Evolutionary conservation across 345 rosid species (phyloP), one percentile per base, ranked within the genome.

Genomic region (Brassica cretica): DNA sequence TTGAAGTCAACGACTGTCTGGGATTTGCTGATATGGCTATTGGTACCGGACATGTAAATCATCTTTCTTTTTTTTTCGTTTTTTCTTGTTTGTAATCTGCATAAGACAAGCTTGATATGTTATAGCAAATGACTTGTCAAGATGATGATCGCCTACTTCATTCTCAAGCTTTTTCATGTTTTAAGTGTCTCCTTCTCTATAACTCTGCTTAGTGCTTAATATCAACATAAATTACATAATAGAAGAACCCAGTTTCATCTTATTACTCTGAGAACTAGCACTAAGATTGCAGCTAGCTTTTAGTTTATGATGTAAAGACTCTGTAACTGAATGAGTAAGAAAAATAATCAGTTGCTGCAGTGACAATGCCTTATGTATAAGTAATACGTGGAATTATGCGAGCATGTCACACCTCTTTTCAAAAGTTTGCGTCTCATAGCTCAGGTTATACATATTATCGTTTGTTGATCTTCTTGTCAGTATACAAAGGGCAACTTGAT

Each of bases 1-100:
- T 95, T 83, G 91, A 93, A 85, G 98, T 95, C 80, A 90, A 86
- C 46, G 99, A 95, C 71, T 78, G 88, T 78, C 88, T 95, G 84
- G 99, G 99, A 82, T 91, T 95, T 46, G 76, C 88, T 15, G 88
- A 90, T 85, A 74, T 90, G 84, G 80, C 91, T 63, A 80, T 91
- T 80, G 99, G 99, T 62, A 63, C 84, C 3, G 98, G 87, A 78
- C 93, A 95, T 98, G 98, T 95, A 85, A 78, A 56, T 32, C 60
- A 18, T 41, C 75, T 32, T 25, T 25, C 75, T 32, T 29, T 4
- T 32, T 32, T 1, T 74, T 72, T 63, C 64, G 62, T n/a, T 59
- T n/a, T 60, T 59, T 32, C 37, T 15, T 51, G 18, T 72, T 66
- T 44, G 53, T 58, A 41, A 66, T 58, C 68, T 56, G 62, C 55